Base-by-base conservation (phyloP, 805 yeast genomes). In the Starmerella kuoi region DNA sequence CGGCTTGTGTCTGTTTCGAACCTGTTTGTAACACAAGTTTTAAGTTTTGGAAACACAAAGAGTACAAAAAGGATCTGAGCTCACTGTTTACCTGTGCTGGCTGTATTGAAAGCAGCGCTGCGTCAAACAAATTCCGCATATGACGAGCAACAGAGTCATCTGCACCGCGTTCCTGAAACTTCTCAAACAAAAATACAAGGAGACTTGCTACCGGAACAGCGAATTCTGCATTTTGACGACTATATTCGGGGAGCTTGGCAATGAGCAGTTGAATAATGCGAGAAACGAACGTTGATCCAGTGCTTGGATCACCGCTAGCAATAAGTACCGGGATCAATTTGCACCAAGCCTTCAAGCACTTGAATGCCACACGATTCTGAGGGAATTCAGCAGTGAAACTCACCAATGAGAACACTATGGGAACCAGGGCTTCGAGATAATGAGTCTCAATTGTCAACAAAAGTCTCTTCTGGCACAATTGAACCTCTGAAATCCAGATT, bases 341-440 rank as follows among this genome's bases (percentile, higher is more conserved):
- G 19, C 78, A 77, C 97, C 97, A 88, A 0, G 93, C 73, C 54
- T 78, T 84, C 23, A 88, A 62, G 44, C 79, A 74, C 12, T 69
- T 62, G 36, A 79, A 62, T 47, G 91, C 7, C 67, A 63, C 31
- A 3, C 26, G 23, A 21, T 27, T 25, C 8, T 88, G 79, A 0
- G 85, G 70, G 1, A 79, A 26, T 11, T 66, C 40, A 7, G 8
- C 18, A 35, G 50, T 47, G 32, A 57, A 46, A 46, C 70, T 69
- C 32, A 78, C 23, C 3, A 47, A 27, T 1, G 23, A 8, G 18
- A 43, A 46, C 2, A 47, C 32, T 9, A 35, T 27, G 7, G 52
- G 52, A 19, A 35, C 73, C 18, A 86, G 61, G 3, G 66, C 53
- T 4, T 69, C 64, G 21, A 77, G 64, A 49, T 79, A 79, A 20